Evolutionary conservation across 306 rosid species (phyloP).

Genomic region (Castanea sativa): DNA sequence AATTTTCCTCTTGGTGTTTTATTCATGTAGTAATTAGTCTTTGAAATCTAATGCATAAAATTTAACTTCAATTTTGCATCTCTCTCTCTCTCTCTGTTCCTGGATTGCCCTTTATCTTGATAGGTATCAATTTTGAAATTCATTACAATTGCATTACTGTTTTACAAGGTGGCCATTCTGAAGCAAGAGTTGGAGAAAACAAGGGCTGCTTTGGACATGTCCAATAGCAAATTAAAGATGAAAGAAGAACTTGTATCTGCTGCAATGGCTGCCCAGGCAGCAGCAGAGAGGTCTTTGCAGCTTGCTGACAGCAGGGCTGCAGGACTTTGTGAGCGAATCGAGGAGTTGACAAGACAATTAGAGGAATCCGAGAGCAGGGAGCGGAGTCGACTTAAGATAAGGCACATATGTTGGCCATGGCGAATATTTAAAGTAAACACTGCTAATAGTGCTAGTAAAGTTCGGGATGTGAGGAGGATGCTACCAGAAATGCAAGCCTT

Average conservation of each 20-base stretch:
- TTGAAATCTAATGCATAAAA: neutral
- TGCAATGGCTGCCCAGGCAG: conserved; percentile 84
- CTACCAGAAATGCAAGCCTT: conserved; percentile 86
- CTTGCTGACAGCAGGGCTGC: conserved; percentile 64
- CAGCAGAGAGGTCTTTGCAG: conserved; percentile 75
- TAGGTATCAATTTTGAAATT: neutral
- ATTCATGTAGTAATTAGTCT: neutral
- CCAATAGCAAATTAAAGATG: conserved; percentile 60
- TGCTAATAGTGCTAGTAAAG: conserved; percentile 28
- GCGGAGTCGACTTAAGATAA: conserved; percentile 37
- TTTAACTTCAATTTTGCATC: neutral
- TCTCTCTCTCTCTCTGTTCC: neutral
- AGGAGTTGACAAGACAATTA: conserved; percentile 53
- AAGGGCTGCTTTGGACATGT: conserved; percentile 54
- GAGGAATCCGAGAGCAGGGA: conserved; percentile 72
- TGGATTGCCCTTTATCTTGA: neutral
- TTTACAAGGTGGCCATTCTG: conserved; percentile 57
- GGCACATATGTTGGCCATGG: conserved; percentile 90
- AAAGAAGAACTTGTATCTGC: conserved; percentile 72
- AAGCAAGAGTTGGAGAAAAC: conserved; percentile 80
- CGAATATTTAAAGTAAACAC: conserved; percentile 38
- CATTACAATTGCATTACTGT: conserved; percentile 2
- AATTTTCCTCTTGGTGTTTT: neutral
- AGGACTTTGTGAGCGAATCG: conserved; percentile 51
- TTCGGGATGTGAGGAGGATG: conserved; percentile 40